These are phyloP conservation scores for Dacryopinax primogenitus DNA, from an alignment of 768 basidiomycete genomes.

Conservation along the genomic window DNA sequence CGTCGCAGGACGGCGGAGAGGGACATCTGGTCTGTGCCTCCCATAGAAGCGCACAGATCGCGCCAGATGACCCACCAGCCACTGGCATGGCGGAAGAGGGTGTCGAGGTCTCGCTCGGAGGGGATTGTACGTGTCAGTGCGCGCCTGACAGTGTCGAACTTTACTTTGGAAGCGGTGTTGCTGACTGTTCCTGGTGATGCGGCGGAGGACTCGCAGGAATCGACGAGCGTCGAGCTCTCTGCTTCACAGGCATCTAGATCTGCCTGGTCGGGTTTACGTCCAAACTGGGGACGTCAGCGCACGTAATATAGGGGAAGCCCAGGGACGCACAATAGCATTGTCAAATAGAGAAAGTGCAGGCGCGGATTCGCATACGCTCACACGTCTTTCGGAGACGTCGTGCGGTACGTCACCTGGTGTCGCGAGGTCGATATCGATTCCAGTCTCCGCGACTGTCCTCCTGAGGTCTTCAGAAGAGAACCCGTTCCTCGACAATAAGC, in stretches of 20 bases:
- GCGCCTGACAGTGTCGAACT: neutral
- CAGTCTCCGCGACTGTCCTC: neutral
- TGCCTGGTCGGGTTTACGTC: neutral
- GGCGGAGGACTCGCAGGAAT: neutral
- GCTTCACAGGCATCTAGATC: neutral
- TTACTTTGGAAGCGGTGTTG: neutral
- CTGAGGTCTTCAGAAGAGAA: neutral
- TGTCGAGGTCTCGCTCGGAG: conserved; percentile 4
- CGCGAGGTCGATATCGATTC: neutral
- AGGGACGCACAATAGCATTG: neutral
- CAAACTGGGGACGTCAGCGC: conserved; percentile 3
- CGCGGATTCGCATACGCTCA: neutral
- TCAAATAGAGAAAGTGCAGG: neutral
- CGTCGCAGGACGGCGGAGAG: conserved; percentile 4
- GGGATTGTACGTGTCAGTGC: conserved; percentile 1
- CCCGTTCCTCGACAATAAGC: neutral
- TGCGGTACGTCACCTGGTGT: neutral
- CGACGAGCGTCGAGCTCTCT: neutral
- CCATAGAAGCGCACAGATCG: neutral
- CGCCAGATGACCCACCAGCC: conserved; percentile 9
- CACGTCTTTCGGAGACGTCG: neutral
- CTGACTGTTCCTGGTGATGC: neutral
- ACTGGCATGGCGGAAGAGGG: conserved; percentile 1
- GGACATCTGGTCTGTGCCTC: conserved; percentile 1
- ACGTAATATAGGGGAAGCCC: neutral